These are phyloP conservation scores for Coemansia sp. DNA, from an alignment of 192 early-diverging fungal genomes.

Conservation along the genomic window DNA sequence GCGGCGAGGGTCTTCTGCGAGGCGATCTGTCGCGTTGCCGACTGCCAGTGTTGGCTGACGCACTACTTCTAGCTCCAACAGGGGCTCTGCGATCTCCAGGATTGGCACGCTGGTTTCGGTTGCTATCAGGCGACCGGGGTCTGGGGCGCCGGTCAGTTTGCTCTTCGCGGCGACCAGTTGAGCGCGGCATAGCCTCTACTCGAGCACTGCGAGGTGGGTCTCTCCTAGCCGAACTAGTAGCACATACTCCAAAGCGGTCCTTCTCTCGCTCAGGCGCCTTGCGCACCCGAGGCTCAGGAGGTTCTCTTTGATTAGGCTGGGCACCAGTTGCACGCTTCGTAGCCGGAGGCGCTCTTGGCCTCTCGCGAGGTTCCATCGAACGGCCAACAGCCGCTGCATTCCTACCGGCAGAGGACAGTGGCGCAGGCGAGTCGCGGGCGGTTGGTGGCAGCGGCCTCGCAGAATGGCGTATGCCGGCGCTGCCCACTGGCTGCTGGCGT, in stretches of 20 bases:
- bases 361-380: background rate
- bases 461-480: background rate
- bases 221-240: conserved; percentile 1
- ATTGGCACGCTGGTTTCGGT: background rate
- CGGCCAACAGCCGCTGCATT: background rate
- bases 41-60: background rate
- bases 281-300: conserved; percentile 7
- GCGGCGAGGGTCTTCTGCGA: background rate
- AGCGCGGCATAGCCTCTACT: background rate
- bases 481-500: conserved; percentile 1
- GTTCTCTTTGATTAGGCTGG: background rate
- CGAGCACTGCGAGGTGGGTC: background rate
- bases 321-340: background rate
- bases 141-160: background rate
- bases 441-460: background rate
- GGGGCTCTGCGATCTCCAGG: background rate
- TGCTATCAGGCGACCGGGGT: background rate
- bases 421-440: background rate
- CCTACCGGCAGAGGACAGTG: background rate
- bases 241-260: conserved; percentile 46
- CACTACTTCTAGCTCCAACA: background rate
- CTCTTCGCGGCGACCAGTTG: background rate
- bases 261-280: conserved; percentile 42
- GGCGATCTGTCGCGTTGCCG: background rate
- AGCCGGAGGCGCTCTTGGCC: background rate